A percentile compares a stretch with the other conserved stretches of the same genome.
Evolutionary conservation across 176 grass and related monocot genomes (phyloP).

Genomic region (Elaeis guineensis): DNA sequence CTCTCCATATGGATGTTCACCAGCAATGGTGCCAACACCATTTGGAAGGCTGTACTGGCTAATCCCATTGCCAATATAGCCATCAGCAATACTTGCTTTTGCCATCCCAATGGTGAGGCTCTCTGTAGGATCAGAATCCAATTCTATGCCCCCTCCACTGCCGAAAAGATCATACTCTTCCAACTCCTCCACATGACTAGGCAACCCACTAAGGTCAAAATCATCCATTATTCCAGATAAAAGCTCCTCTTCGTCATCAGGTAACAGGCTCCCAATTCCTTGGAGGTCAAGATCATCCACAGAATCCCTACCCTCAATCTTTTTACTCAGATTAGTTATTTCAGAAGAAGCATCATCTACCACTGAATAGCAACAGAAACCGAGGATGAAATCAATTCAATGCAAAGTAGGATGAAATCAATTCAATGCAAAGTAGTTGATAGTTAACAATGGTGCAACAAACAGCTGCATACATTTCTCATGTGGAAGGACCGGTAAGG

Average conservation of each 20-base stretch:
- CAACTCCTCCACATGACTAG: constrained; percentile 28
- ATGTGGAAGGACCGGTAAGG: constrained; percentile 27
- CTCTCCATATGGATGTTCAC: constrained; percentile 52
- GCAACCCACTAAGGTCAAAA: constrained; percentile 35
- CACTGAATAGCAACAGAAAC: constrained; percentile 9
- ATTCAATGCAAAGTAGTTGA: neutral
- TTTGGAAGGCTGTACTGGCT: constrained; percentile 24
- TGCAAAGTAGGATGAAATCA: neutral
- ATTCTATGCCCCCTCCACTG: constrained; percentile 41
- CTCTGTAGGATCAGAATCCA: constrained; percentile 38
- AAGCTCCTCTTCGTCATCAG: constrained; percentile 48
- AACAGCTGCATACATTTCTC: constrained; percentile 17
- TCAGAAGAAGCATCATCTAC: constrained; percentile 17
- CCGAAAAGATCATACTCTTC: constrained; percentile 52
- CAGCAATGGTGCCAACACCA: constrained; percentile 30
- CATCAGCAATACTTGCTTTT: constrained; percentile 28
- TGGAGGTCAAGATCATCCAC: constrained; percentile 31
- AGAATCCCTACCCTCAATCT: neutral
- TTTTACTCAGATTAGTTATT: constrained; percentile 2
- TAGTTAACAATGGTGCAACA: neutral
- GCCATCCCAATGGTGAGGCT: constrained; percentile 15
- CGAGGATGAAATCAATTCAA: neutral
- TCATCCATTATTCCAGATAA: constrained; percentile 44
- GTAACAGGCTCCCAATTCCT: constrained; percentile 30
- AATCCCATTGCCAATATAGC: constrained; percentile 17